Percentiles rank a stretch among this genome's conserved stretches.
These are phyloP conservation scores for Sclerotinia minor DNA, from an alignment of 2,329 filamentous ascomycete species.

Conservation along the genomic window DNA sequence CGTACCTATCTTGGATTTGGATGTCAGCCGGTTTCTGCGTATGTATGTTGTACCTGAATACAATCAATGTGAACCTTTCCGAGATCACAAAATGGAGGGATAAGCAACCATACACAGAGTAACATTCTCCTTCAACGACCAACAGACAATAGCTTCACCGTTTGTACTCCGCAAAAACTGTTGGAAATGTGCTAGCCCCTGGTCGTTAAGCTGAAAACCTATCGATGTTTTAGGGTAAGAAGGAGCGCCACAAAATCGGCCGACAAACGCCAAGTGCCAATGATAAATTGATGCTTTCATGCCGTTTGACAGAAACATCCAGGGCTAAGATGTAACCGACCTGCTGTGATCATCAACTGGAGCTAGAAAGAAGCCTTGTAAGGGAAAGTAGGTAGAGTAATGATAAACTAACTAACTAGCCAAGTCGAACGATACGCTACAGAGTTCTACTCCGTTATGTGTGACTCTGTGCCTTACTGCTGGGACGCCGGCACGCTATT, in stretches of 20 bases:
- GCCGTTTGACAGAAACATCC: neutral
- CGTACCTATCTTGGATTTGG: neutral
- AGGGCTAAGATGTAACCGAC: neutral
- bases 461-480: neutral
- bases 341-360: neutral
- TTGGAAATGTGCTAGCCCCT: neutral
- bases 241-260: neutral
- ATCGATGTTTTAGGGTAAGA: neutral
- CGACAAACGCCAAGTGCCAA: conserved; percentile 5
- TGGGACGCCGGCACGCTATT: conserved; percentile 11
- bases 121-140: neutral
- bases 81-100: neutral
- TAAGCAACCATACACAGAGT: conserved; percentile 1
- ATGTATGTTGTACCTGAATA: neutral
- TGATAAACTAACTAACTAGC: neutral
- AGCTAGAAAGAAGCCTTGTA: neutral
- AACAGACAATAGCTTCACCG: neutral
- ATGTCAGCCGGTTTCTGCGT: neutral
- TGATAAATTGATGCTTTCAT: neutral
- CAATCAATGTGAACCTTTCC: conserved; percentile 4
- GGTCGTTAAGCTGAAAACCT: neutral
- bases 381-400: neutral
- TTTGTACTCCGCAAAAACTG: neutral
- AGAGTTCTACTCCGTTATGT: neutral
- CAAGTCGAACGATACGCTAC: too few species aligned